These are phyloP conservation scores for Solidago caesia DNA, from an alignment of 129 eudicot species.

Conservation along the genomic window DNA sequence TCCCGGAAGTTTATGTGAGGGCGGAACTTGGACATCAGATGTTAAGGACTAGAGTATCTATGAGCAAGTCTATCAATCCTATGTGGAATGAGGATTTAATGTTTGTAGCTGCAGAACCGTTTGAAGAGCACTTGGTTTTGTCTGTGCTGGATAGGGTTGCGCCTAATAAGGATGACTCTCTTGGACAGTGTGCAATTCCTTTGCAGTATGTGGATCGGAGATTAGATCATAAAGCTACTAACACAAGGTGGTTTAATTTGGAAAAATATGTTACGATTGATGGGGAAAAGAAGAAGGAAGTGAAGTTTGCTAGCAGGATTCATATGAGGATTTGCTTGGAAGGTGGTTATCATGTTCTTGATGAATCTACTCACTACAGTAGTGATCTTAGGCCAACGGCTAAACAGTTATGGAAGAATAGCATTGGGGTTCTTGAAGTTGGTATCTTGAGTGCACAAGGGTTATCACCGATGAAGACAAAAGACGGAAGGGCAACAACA, in stretches of 20 bases:
- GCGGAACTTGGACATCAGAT: slow-evolving; percentile 59
- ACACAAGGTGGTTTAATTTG: slow-evolving; percentile 57
- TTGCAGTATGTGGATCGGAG: slow-evolving; percentile 59
- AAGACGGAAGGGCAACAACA: slow-evolving; percentile 62
- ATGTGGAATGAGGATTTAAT: slow-evolving; percentile 69
- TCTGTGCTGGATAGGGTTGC: slow-evolving; percentile 60
- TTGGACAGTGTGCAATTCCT: slow-evolving; percentile 55
- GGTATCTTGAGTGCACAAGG: slow-evolving; percentile 59
- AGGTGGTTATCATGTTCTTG: slow-evolving; percentile 73
- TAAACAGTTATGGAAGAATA: slow-evolving; percentile 61
- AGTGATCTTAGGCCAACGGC: slow-evolving; percentile 65
- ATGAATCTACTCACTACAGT: slow-evolving; percentile 69
- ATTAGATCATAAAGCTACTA: slow-evolving; percentile 48
- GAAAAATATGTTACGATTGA: slow-evolving; percentile 56
- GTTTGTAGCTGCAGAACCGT: slow-evolving; percentile 73
- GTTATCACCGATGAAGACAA: slow-evolving; percentile 54
- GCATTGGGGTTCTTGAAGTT: slow-evolving; percentile 62
- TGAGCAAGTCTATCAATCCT: slow-evolving; percentile 59
- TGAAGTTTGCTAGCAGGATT: slow-evolving; percentile 58
- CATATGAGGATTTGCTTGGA: slow-evolving; percentile 58
- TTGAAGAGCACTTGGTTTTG: slow-evolving; percentile 60
- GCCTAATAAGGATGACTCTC: slow-evolving; percentile 49
- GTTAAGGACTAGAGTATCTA: slow-evolving; percentile 52
- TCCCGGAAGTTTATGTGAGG: slow-evolving; percentile 62
- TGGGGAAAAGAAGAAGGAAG: slow-evolving; percentile 68